Evolutionary conservation across 139 green algal species (phyloP), one percentile per base, ranked within the genome.

Genomic region (Haematococcus lacustris): DNA sequence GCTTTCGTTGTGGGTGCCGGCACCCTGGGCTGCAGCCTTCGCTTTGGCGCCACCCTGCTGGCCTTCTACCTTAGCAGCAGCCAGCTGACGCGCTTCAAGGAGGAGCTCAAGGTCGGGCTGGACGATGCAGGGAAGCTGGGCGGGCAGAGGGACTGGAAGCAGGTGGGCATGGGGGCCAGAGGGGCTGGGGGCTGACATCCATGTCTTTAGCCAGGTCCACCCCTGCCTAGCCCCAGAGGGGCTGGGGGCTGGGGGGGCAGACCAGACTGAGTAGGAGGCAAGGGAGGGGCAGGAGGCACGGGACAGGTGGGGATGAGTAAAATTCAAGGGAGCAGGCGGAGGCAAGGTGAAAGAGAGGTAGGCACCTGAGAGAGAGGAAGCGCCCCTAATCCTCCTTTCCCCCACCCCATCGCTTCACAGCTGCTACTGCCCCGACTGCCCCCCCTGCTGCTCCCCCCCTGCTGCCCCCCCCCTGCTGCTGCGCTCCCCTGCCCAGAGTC

Each of bases 121-220:
- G 88, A 94, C 59, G 90, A 93, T 35, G 71, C 78, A 1, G 77
- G 83, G 72, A 94, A 91, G 71, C 80, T 80, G 47, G 91, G 85
- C 6, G 91, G 91, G 23, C 88, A 94, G 76, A 75, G 91, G 2
- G 85, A 94, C 70, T 95, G 89, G 88, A 73, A 82, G 53, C 91
- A 96, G 87, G 89, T 89, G 71, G 3, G 68, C 6, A 4, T 26
- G 38, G 57, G 59, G 9, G 13, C 2, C 2, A 57, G 51, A 1
- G 1, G 51, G 1, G 3, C 13, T 23, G 51, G 17, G 5, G 38
- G 34, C 3, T 32, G 25, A 66, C 7, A 25, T 13, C 30, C 3
- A 30, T 40, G 51, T 2, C 32, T 33, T 2, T 0, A 3, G 30
- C 25, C 13, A n/a, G n/a, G n/a, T n/a, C n/a, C n/a, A n/a, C n/a